phyloP scores from a whole-genome alignment of 495 filamentous ascomycete species.

The Schizothecium vesticola region DNA sequence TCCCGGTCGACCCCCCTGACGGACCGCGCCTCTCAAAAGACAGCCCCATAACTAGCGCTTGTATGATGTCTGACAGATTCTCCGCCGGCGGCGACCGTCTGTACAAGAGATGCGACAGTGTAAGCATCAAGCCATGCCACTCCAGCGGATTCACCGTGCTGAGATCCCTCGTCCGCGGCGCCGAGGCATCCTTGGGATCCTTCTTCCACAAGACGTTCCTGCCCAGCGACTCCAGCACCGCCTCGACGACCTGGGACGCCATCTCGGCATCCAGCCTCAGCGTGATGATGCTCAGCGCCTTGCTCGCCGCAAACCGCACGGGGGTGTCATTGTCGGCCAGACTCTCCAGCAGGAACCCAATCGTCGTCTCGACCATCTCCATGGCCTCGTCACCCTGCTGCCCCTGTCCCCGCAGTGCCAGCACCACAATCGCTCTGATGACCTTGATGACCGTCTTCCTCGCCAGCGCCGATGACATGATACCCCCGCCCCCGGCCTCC shows the following conservation, averaged over 20 bases:
- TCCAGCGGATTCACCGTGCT: slow-evolving; percentile 68
- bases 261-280: slow-evolving; percentile 71
- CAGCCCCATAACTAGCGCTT: slow-evolving; percentile 65
- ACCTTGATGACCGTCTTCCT: slow-evolving; percentile 80
- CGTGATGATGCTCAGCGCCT: slow-evolving; percentile 81
- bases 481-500: slow-evolving; percentile 36
- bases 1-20: slow-evolving; percentile 76
- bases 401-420: slow-evolving; percentile 46
- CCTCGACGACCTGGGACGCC: slow-evolving; percentile 79
- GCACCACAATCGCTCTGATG: slow-evolving; percentile 61
- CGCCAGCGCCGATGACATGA: slow-evolving; percentile 66
- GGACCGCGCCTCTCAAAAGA: slow-evolving; percentile 79
- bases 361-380: slow-evolving; percentile 63
- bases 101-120: slow-evolving; percentile 78
- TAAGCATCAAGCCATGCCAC: slow-evolving; percentile 91
- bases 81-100: slow-evolving; percentile 63
- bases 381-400: slow-evolving; percentile 40
- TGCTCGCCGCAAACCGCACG: slow-evolving; percentile 84
- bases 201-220: slow-evolving; percentile 66
- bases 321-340: slow-evolving; percentile 82
- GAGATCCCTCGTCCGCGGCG: slow-evolving; percentile 51
- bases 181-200: slow-evolving; percentile 26
- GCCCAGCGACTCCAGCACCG: slow-evolving; percentile 67
- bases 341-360: slow-evolving; percentile 62
- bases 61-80: slow-evolving; percentile 63